Evolutionary conservation across 306 rosid species (phyloP).

Genomic region (Chamaecrista fasciculata): DNA sequence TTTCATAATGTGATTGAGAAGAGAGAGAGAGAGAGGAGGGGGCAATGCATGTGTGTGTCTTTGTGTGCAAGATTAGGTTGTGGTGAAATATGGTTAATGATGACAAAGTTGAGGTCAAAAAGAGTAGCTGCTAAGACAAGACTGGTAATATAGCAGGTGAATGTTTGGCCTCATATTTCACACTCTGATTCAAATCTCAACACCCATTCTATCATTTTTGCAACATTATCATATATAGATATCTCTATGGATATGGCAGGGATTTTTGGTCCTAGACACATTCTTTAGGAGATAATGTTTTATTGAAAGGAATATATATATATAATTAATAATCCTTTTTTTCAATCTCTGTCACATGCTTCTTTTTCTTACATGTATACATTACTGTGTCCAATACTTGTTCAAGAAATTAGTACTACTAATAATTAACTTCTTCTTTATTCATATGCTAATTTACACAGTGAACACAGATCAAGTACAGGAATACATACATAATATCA

Average conservation of each 20-base stretch:
- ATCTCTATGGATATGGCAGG: slow-evolving; percentile 27
- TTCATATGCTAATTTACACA: neutral
- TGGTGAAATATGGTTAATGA: slow-evolving; percentile 17
- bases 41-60: slow-evolving; percentile 47
- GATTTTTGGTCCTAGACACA: slow-evolving; percentile 33
- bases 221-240: slow-evolving; percentile 5
- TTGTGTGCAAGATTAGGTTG: slow-evolving; percentile 38
- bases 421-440: too few species aligned
- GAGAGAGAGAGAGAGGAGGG: too few species aligned
- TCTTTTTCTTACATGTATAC: neutral
- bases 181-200: slow-evolving; percentile 39
- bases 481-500: neutral
- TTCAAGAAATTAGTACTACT: neutral
- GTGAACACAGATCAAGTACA: neutral
- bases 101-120: slow-evolving; percentile 42
- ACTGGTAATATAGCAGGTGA: slow-evolving; percentile 7
- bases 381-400: neutral
- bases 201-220: slow-evolving; percentile 24
- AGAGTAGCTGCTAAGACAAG: slow-evolving; percentile 29
- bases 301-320: too few species aligned
- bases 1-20: too few species aligned
- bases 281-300: too few species aligned
- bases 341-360: too few species aligned
- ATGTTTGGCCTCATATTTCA: slow-evolving; percentile 31
- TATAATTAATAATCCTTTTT: slow-evolving; percentile 3